Evolutionary conservation across 2,329 filamentous ascomycete genomes (phyloP), one percentile per base, ranked within the genome.

Genomic region (Pseudopyrenochaeta lycopersici): DNA sequence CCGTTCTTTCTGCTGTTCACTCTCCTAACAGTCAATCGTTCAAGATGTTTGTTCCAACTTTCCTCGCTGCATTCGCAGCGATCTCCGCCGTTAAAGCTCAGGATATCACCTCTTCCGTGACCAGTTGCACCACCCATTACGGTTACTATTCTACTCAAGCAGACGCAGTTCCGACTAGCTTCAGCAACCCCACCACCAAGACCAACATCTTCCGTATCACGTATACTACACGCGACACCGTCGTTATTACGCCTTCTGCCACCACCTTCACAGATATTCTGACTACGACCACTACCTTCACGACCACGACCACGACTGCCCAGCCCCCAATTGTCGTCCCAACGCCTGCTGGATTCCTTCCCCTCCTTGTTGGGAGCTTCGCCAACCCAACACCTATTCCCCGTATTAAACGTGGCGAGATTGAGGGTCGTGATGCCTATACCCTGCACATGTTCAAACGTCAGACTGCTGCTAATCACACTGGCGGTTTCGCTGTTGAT

Each of bases 231-330:
- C 56, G 52, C 18, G 42, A 45, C 7, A 66, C 58, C 6, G 52
- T 68, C 9, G 60, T 54, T 7, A 46, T 62, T 11, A 68, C 65
- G 15, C 61, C 60, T 15, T 49, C 52, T 12, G 63, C 66, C 1
- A 69, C 62, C 0, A 64, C 66, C 10, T 60, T 56, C n/a, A 63
- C 58, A 14, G 44, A 57, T 43, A 39, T 67, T 10, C 41, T 62
- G n/a, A 65, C 61, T 15, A 46, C 52, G 0, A 69, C 62, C 11
- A 33, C 44, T 0, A 63, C 57, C 12, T 9, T 60, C 4, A 47
- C 49, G 1, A 57, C 55, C 0, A 70, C 61, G 4, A 52, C 51
- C 9, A 58, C 55, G 0, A 44, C 43, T 1, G 57, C 58, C 2
- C 64, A 63, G 4, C 33, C 49, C n/a, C 38, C 62, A 3, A 50